phyloP scores from a whole-genome alignment of 148 eudicot species.

The Rhododendron ovatum region DNA sequence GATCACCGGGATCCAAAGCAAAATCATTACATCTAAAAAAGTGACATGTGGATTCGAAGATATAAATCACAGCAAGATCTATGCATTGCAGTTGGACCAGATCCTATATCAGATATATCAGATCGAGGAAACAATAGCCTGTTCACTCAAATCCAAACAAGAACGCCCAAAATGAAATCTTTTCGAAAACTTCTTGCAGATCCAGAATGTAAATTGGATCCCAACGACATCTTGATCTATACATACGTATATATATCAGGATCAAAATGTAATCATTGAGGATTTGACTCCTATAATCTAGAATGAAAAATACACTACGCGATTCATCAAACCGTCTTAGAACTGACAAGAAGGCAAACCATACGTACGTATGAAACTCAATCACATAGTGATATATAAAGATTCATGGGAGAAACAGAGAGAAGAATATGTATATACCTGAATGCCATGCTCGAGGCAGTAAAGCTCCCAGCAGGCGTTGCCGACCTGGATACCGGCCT shows the following conservation, averaged over 20 bases:
- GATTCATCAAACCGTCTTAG: not conserved
- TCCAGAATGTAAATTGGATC: not conserved
- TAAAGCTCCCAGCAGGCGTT: conserved; percentile 34
- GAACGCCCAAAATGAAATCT: not conserved
- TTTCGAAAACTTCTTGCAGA: not conserved
- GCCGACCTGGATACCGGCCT: conserved; percentile 32
- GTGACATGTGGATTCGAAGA: not conserved
- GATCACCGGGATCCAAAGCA: not conserved
- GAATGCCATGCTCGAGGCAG: conserved; percentile 31
- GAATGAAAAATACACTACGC: conserved; percentile 5
- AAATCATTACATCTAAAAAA: not conserved
- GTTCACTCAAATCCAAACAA: not conserved
- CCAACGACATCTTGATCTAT: not conserved
- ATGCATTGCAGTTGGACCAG: not conserved
- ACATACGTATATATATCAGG: not conserved
- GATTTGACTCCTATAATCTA: conserved; percentile 11
- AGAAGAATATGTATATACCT: conserved; percentile 5
- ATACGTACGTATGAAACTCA: conserved; percentile 20
- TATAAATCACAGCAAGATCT: not conserved
- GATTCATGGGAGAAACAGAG: not conserved
- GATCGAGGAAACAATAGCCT: not conserved
- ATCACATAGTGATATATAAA: not conserved
- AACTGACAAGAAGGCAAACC: not conserved
- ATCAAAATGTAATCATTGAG: not conserved
- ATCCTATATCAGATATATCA: not conserved